Evolutionary conservation across 2,329 filamentous ascomycete species (phyloP).

Genomic region (Coniochaeta sp.): DNA sequence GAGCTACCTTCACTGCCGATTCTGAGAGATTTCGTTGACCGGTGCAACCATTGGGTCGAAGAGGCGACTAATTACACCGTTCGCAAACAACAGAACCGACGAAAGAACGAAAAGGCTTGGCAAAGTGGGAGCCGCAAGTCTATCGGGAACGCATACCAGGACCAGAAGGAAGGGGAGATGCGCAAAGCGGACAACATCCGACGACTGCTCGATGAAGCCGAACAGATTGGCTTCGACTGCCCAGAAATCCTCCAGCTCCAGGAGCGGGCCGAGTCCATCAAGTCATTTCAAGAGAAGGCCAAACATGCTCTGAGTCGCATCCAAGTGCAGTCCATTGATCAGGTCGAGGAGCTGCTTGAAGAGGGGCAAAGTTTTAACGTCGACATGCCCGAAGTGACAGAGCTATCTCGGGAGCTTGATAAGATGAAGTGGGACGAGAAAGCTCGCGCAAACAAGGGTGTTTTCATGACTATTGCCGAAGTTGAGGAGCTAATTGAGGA

Average conservation of each 20-base stretch:
- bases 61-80: slow-evolving; percentile 95
- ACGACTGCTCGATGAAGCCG: slow-evolving; percentile 74
- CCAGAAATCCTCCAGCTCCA: slow-evolving; percentile 80
- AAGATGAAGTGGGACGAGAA: slow-evolving; percentile 85
- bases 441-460: slow-evolving; percentile 56
- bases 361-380: slow-evolving; percentile 84
- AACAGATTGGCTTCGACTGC: slow-evolving; percentile 86
- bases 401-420: slow-evolving; percentile 70
- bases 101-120: slow-evolving; percentile 87
- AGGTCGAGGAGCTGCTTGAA: slow-evolving; percentile 89
- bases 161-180: slow-evolving; percentile 80
- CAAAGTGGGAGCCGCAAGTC: slow-evolving; percentile 67
- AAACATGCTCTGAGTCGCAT: slow-evolving; percentile 62
- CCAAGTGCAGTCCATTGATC: slow-evolving; percentile 54
- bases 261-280: slow-evolving; percentile 79
- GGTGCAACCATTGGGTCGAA: slow-evolving; percentile 96
- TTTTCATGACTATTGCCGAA: slow-evolving; percentile 67
- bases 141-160: slow-evolving; percentile 44
- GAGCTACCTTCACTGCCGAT: slow-evolving; percentile 75
- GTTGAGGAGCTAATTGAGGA: slow-evolving; percentile 73
- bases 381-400: slow-evolving; percentile 82
- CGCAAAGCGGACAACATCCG: slow-evolving; percentile 86
- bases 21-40: slow-evolving; percentile 84
- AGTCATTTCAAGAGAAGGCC: slow-evolving; percentile 74
- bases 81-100: slow-evolving; percentile 93